Evolutionary conservation across 805 yeast genomes (phyloP).

Genomic region (Sugiyamaella americana): DNA sequence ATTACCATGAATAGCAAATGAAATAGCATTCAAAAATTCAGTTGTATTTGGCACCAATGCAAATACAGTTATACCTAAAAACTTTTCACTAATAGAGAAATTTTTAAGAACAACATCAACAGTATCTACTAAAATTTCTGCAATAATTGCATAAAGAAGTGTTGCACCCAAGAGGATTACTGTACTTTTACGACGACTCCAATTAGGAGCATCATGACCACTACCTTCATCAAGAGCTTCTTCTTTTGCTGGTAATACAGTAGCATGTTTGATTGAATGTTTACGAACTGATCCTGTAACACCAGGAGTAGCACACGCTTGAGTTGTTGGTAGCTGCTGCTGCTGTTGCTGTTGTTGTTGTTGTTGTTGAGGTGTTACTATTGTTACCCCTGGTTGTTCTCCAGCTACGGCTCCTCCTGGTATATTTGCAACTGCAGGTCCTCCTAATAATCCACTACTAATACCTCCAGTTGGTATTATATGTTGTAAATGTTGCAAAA

Average conservation of each 20-base stretch:
- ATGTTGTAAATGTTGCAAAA: background rate
- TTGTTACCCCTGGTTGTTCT: background rate
- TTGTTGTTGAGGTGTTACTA: constrained; percentile 8
- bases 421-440: constrained; percentile 8
- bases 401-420: constrained; percentile 2
- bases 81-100: constrained; percentile 82
- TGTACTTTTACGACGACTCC: constrained; percentile 84
- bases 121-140: constrained; percentile 87
- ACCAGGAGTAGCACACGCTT: constrained; percentile 6
- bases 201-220: constrained; percentile 95
- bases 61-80: constrained; percentile 87
- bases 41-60: constrained; percentile 97
- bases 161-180: constrained; percentile 81
- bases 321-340: constrained; percentile 2
- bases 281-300: background rate
- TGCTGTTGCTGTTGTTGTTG: no score
- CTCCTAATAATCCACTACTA: constrained; percentile 16
- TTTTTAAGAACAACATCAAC: constrained; percentile 79
- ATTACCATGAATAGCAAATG: constrained; percentile 93
- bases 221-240: constrained; percentile 32
- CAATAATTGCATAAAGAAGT: constrained; percentile 81
- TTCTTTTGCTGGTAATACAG: constrained; percentile 4
- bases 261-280: background rate
- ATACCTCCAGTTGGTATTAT: constrained; percentile 6
- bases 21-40: constrained; percentile 92